Evolutionary conservation across 768 basidiomycete genomes (phyloP).

Genomic region (Boletus eberwhitei): DNA sequence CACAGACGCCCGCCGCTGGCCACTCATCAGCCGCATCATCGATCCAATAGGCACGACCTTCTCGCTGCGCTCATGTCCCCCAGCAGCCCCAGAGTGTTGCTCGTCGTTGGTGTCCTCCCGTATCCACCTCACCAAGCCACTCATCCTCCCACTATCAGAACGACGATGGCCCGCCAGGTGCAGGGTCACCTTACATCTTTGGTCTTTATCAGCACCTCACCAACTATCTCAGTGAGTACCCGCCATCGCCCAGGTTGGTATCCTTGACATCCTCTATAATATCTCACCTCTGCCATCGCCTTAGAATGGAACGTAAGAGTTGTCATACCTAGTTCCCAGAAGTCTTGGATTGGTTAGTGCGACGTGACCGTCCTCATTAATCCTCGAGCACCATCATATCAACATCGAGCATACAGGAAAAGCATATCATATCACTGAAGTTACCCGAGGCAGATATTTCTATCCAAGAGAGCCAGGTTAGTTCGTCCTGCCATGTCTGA

Average conservation of each 20-base stretch:
- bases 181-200: constrained; percentile 72
- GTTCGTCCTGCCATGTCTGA: neutral
- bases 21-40: neutral
- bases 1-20: constrained; percentile 6
- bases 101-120: constrained; percentile 38
- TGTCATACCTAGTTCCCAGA: constrained; percentile 75
- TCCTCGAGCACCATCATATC: neutral
- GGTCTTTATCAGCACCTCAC: constrained; percentile 65
- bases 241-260: neutral
- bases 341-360: constrained; percentile 79
- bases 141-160: constrained; percentile 45
- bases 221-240: constrained; percentile 50
- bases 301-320: constrained; percentile 79
- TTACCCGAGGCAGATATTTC: constrained; percentile 67
- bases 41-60: no score
- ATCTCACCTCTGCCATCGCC: constrained; percentile 1
- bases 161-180: constrained; percentile 78
- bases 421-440: constrained; percentile 75
- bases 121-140: neutral
- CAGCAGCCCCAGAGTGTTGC: constrained; percentile 33
- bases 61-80: constrained; percentile 7
- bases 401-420: constrained; percentile 48
- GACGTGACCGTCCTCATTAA: neutral
- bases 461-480: constrained; percentile 63
- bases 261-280: constrained; percentile 8